Evolutionary conservation across 2,329 filamentous ascomycete genomes (phyloP).

Genomic region (Neobulgaria alba): DNA sequence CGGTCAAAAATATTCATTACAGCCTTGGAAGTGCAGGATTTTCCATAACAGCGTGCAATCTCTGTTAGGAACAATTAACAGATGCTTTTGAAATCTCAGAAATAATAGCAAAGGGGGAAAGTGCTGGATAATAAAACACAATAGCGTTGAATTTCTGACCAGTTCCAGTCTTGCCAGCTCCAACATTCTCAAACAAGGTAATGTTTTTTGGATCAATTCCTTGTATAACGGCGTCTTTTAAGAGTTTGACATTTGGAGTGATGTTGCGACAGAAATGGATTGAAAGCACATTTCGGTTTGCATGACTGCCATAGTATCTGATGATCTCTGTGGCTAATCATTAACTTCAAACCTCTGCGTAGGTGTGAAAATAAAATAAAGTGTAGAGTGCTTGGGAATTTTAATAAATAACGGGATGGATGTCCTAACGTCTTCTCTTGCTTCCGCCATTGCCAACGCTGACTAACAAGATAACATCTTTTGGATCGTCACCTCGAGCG

Average conservation of each 20-base stretch:
- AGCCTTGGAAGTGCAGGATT: constrained; percentile 6
- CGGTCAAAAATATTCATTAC: constrained; percentile 6
- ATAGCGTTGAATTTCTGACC: background rate
- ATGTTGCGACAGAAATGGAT: constrained; percentile 5
- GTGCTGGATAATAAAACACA: background rate
- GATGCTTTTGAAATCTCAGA: background rate
- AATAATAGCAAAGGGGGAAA: background rate
- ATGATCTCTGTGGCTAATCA: constrained; percentile 7
- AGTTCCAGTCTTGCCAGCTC: constrained; percentile 2
- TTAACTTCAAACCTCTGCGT: no score
- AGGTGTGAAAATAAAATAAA: background rate
- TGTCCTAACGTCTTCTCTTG: constrained; percentile 11
- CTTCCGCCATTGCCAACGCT: constrained; percentile 21
- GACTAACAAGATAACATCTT: constrained; percentile 1
- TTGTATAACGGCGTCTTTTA: constrained; percentile 5
- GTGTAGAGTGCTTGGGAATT: background rate
- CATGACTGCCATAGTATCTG: constrained; percentile 9
- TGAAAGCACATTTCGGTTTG: constrained; percentile 4
- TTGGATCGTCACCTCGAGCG: constrained; percentile 5
- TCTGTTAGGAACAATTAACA: constrained; percentile 12
- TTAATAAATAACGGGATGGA: constrained; percentile 7
- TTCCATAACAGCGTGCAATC: constrained; percentile 12
- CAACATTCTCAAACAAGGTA: constrained; percentile 6
- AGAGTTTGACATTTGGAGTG: constrained; percentile 6
- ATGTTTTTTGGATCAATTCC: constrained; percentile 7